Evolutionary conservation across 1,139 yeast species (phyloP).

Genomic region (Sugiyamaella pinicola): DNA sequence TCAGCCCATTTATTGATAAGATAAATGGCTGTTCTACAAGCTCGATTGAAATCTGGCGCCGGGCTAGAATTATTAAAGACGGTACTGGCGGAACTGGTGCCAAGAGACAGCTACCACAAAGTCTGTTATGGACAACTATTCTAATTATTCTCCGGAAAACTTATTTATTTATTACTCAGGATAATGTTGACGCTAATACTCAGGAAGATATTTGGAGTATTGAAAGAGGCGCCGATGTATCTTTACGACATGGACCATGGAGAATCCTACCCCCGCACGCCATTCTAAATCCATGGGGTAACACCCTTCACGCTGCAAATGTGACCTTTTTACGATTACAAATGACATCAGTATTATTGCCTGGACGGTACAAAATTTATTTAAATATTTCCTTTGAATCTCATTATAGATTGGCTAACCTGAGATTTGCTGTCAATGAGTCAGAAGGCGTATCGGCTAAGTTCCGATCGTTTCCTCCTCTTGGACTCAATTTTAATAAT

Average conservation of each 20-base stretch:
- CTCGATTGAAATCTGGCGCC: slow-evolving; percentile 5
- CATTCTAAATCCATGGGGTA: slow-evolving; percentile 34
- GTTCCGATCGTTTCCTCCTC: slow-evolving; percentile 13
- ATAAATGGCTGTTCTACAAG: slow-evolving; percentile 1
- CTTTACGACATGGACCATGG: slow-evolving; percentile 20
- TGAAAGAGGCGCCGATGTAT: slow-evolving; percentile 25
- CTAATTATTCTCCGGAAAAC: slow-evolving; percentile 10
- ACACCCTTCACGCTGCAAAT: slow-evolving; percentile 34
- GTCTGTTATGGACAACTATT: slow-evolving; percentile 15
- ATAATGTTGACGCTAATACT: slow-evolving; percentile 15
- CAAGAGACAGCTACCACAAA: background rate
- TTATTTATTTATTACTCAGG: slow-evolving; percentile 11
- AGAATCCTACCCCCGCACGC: slow-evolving; percentile 11
- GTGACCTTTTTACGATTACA: slow-evolving; percentile 25
- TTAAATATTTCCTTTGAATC: slow-evolving; percentile 16
- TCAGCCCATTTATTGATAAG: slow-evolving; percentile 2
- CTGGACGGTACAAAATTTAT: slow-evolving; percentile 17
- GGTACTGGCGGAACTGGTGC: background rate
- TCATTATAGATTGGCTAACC: slow-evolving; percentile 13
- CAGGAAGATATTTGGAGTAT: slow-evolving; percentile 24
- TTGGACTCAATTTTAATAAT: slow-evolving; percentile 5
- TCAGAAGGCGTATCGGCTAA: slow-evolving; percentile 13
- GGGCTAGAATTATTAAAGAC: slow-evolving; percentile 10
- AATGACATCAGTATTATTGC: slow-evolving; percentile 13
- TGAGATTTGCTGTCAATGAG: slow-evolving; percentile 10